Percentiles rank a stretch among this genome's conserved stretches.
Evolutionary conservation across 73 alveolate genomes (phyloP).

Genomic region (Chromera velia): DNA sequence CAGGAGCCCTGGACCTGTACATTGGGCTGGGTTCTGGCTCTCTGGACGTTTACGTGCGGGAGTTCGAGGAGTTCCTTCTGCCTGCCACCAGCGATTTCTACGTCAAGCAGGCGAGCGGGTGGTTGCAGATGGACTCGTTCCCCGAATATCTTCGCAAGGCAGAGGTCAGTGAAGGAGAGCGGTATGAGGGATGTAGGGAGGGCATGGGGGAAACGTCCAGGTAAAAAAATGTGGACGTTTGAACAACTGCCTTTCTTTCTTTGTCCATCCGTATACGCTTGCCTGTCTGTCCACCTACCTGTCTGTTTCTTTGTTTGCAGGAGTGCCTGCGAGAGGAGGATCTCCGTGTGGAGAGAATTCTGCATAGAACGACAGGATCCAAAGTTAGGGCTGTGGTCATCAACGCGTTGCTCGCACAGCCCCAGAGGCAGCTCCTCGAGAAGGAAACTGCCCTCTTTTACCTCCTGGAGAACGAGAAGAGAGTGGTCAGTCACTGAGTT

Average conservation of each 20-base stretch:
- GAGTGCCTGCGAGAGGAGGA: not conserved
- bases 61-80: constrained; percentile 5
- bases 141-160: constrained; percentile 54
- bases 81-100: constrained; percentile 38
- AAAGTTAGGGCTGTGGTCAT: constrained; percentile 12
- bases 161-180: constrained; percentile 14
- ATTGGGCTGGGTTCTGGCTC: constrained; percentile 23
- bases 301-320: not conserved
- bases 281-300: too few species aligned
- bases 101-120: constrained; percentile 33
- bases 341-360: not conserved
- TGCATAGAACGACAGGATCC: not conserved
- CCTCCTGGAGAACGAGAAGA: constrained; percentile 44
- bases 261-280: too few species aligned
- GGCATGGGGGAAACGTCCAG: too few species aligned
- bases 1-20: constrained; percentile 30
- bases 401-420: constrained; percentile 21
- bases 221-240: too few species aligned
- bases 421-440: constrained; percentile 28
- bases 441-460: constrained; percentile 36
- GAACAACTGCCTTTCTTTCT: too few species aligned
- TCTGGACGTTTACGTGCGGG: not conserved
- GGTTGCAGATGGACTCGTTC: constrained; percentile 49
- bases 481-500: constrained; percentile 11
- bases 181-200: too few species aligned